Percentiles rank a stretch among this genome's conserved stretches.
Evolutionary conservation across 2,329 filamentous ascomycete species (phyloP).

Genomic region (Pochonia chlamydosporia): DNA sequence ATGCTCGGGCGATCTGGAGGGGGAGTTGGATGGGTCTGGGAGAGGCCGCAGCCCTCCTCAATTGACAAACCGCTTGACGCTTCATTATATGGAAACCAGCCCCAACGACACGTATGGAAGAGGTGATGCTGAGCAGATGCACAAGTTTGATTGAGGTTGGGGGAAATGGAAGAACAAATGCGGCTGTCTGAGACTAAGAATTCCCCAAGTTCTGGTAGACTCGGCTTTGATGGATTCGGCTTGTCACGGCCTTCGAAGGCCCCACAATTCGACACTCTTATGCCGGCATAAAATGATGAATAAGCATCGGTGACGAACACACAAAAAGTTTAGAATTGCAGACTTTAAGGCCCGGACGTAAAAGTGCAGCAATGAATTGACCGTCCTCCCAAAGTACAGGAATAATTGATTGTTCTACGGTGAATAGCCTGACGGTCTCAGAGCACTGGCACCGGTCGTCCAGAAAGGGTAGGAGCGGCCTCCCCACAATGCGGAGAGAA

Average conservation of each 20-base stretch:
- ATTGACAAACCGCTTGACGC: constrained; percentile 23
- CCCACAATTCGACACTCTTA: neutral
- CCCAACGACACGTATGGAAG: constrained; percentile 7
- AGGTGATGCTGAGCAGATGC: constrained; percentile 5
- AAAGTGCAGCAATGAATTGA: too few relatives aligned
- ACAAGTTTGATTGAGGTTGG: constrained; percentile 6
- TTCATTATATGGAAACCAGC: constrained; percentile 19
- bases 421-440: too few relatives aligned
- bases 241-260: constrained; percentile 28
- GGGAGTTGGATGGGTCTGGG: constrained; percentile 12
- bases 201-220: neutral
- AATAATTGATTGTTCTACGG: too few relatives aligned
- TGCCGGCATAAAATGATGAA: neutral
- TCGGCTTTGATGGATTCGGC: constrained; percentile 22
- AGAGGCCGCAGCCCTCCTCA: constrained; percentile 21
- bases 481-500: too few relatives aligned
- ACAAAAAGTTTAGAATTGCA: neutral
- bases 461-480: too few relatives aligned
- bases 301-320: constrained; percentile 10
- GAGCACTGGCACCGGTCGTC: too few relatives aligned
- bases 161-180: neutral
- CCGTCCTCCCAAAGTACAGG: too few relatives aligned
- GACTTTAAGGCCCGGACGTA: too few relatives aligned
- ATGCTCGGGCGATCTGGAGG: constrained; percentile 25
- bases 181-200: neutral